phyloP scores from a whole-genome alignment of 2,329 filamentous ascomycete genomes.

The Lanzia echinophila region DNA sequence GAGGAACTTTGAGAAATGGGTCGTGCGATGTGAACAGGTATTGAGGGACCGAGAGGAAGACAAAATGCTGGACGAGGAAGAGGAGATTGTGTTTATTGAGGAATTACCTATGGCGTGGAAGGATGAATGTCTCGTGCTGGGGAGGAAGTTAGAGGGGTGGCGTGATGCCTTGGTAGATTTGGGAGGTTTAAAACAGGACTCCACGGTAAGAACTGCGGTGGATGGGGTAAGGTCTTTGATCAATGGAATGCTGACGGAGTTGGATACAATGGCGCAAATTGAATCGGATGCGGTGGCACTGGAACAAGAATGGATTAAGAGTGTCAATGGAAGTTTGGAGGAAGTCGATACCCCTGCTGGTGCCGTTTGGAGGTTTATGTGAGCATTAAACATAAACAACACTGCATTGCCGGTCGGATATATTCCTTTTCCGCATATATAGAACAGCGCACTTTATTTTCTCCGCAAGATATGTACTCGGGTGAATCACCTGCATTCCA shows the following conservation, averaged over 20 bases:
- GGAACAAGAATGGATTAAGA: conserved; percentile 54
- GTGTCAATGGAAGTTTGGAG: conserved; percentile 36
- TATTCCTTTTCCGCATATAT: too few relatives aligned
- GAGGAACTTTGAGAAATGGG: conserved; percentile 54
- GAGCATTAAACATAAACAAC: background rate
- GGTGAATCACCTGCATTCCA: too few relatives aligned
- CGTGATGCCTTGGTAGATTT: conserved; percentile 42
- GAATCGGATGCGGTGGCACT: conserved; percentile 49
- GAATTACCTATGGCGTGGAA: conserved; percentile 52
- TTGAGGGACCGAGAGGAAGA: conserved; percentile 36
- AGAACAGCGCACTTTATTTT: too few relatives aligned
- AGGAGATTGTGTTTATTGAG: conserved; percentile 42
- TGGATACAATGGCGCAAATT: conserved; percentile 55
- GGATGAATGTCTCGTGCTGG: conserved; percentile 47
- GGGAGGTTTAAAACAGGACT: conserved; percentile 29
- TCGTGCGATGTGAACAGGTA: conserved; percentile 40
- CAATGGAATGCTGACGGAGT: conserved; percentile 54
- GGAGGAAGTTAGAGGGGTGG: conserved; percentile 50
- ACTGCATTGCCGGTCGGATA: too few relatives aligned
- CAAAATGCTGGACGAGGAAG: conserved; percentile 24
- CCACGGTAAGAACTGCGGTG: conserved; percentile 43
- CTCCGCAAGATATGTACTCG: too few relatives aligned
- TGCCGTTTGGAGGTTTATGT: conserved; percentile 25
- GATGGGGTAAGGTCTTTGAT: conserved; percentile 43
- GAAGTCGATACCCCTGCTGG: conserved; percentile 19